Evolutionary conservation across 441 rosid genomes (phyloP).

Genomic region (Arabidopsis lyrata): DNA sequence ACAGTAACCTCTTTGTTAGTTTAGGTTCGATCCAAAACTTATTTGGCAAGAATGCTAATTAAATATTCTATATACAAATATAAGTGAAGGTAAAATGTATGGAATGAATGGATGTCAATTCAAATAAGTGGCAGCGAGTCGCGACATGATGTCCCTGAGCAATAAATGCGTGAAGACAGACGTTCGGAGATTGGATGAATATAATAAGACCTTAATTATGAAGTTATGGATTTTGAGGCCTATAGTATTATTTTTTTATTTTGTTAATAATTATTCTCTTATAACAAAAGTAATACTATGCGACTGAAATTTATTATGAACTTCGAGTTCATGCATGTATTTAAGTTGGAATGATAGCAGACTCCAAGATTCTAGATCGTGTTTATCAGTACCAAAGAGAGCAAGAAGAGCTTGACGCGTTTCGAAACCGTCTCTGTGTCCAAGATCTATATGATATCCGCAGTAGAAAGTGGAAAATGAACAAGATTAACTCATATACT

Average conservation of each 20-base stretch:
- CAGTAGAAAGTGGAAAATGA: background rate
- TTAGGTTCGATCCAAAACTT: slow-evolving; percentile 1
- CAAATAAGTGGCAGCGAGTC: slow-evolving; percentile 36
- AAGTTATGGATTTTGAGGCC: slow-evolving; percentile 22
- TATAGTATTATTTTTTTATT: background rate
- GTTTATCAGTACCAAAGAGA: background rate
- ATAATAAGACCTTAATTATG: slow-evolving; percentile 10
- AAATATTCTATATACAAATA: no score
- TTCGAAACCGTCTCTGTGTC: background rate
- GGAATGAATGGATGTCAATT: slow-evolving; percentile 31
- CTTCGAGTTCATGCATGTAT: background rate
- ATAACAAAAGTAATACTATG: slow-evolving; percentile 1
- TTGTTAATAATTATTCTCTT: background rate
- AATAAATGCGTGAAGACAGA: slow-evolving; percentile 39
- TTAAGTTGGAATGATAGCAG: background rate
- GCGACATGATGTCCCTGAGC: slow-evolving; percentile 46
- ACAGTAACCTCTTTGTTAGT: background rate
- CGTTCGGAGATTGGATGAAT: slow-evolving; percentile 37
- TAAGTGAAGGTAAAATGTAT: background rate
- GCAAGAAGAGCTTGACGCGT: background rate
- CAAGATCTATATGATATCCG: background rate
- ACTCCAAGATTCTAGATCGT: background rate
- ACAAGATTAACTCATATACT: background rate
- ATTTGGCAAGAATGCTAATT: background rate
- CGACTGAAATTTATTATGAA: background rate